Percentiles rank a stretch among this genome's conserved stretches.
Conservation (phyloP, 345 rosid species). For the Fremontodendron californicum region DNA sequence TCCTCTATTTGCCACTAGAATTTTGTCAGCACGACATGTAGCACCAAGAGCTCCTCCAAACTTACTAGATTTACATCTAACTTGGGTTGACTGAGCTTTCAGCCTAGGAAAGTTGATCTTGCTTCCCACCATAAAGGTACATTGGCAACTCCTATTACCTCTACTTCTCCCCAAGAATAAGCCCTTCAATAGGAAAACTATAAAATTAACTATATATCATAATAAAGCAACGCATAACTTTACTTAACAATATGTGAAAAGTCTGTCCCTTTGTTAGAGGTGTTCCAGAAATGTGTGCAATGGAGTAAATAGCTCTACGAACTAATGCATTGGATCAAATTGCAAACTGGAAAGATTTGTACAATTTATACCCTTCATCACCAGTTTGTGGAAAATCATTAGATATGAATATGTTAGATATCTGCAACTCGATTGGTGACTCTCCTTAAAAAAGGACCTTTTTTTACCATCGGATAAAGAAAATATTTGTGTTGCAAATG, state of each 20-base stretch:
- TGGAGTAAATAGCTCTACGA: background rate
- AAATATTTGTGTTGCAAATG: no score
- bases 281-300: background rate
- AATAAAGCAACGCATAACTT: background rate
- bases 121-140: constrained; percentile 52
- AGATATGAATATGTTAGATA: no score
- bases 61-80: constrained; percentile 34
- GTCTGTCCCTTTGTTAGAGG: background rate
- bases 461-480: background rate
- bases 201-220: background rate
- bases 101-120: constrained; percentile 50
- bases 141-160: constrained; percentile 54
- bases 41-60: constrained; percentile 50
- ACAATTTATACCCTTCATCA: no score
- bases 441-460: no score
- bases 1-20: constrained; percentile 89
- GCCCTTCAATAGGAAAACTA: constrained; percentile 34
- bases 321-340: no score
- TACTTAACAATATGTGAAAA: background rate
- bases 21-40: constrained; percentile 66
- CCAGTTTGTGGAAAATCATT: no score
- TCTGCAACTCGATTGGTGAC: no score
- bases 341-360: no score
- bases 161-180: constrained; percentile 40
- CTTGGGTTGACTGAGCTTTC: constrained; percentile 31